Evolutionary conservation across 1,139 yeast species (phyloP).

Genomic region (Candida glucosophila): DNA sequence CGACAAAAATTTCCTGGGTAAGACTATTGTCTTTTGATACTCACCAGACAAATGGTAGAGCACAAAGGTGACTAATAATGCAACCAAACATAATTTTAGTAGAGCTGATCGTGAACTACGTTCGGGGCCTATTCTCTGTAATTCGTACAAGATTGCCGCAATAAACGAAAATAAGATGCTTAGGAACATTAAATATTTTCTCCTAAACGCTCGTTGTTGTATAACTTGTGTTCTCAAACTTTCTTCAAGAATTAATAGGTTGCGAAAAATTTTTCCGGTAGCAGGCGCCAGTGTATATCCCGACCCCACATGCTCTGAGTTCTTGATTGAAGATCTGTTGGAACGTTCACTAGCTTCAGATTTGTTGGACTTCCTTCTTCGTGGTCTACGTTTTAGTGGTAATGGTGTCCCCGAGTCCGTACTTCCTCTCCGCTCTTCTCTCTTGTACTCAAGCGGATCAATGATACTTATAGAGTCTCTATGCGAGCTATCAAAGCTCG

Average conservation of each 20-base stretch:
- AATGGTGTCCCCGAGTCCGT: no score
- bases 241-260: constrained; percentile 76
- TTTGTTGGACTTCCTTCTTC: constrained; percentile 22
- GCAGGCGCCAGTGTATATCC: constrained; percentile 44
- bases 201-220: constrained; percentile 60
- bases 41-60: constrained; percentile 85
- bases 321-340: constrained; percentile 7
- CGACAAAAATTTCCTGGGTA: constrained; percentile 69
- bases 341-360: constrained; percentile 23
- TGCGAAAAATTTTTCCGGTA: constrained; percentile 69
- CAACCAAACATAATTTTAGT: constrained; percentile 56
- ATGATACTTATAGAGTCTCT: no score
- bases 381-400: constrained; percentile 17
- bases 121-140: constrained; percentile 20
- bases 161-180: constrained; percentile 39
- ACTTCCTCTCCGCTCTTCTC: no score
- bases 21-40: constrained; percentile 73
- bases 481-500: no score
- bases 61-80: constrained; percentile 60
- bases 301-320: constrained; percentile 17
- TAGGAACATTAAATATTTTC: constrained; percentile 68
- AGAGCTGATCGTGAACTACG: constrained; percentile 25
- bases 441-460: no score
- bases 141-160: constrained; percentile 34
- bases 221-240: constrained; percentile 71